Conservation (phyloP, 2,329 filamentous ascomycete genomes). For the Parasarocladium wereldwijsianum region DNA sequence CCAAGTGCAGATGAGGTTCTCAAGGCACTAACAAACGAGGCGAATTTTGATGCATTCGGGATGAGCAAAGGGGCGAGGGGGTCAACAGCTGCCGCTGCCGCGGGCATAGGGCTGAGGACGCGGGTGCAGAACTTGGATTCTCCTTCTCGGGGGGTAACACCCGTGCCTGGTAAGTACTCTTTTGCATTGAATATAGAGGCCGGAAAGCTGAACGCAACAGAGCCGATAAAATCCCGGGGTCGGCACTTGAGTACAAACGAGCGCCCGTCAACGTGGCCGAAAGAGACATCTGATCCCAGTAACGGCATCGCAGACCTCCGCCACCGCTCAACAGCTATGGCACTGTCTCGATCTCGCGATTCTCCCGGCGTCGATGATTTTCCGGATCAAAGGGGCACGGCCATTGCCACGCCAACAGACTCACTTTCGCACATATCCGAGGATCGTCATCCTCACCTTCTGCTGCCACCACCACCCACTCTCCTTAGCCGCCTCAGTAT, state of each 20-base stretch:
- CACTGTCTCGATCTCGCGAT: constrained; percentile 1
- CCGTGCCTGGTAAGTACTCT: constrained; percentile 14
- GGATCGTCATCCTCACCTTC: constrained; percentile 4
- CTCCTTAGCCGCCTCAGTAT: constrained; percentile 1
- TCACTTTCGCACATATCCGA: too few relatives aligned
- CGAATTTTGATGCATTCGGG: constrained; percentile 27
- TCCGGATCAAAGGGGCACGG: neutral
- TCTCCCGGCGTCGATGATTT: constrained; percentile 1
- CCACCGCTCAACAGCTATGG: neutral
- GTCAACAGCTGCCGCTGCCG: constrained; percentile 17
- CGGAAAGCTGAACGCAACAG: neutral
- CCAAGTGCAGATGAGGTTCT: constrained; percentile 81
- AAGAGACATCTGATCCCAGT: neutral
- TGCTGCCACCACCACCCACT: constrained; percentile 5
- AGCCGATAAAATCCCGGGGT: neutral
- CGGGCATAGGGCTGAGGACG: constrained; percentile 25
- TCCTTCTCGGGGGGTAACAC: constrained; percentile 32
- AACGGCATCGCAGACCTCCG: neutral
- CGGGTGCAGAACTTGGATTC: constrained; percentile 43
- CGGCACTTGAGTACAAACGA: neutral
- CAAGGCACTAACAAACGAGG: constrained; percentile 58
- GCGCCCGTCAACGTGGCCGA: neutral
- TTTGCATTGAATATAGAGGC: neutral
- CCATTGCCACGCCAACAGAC: neutral
- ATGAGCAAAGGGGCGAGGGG: constrained; percentile 19